phyloP scores from a whole-genome alignment of 2,329 filamentous ascomycete species.

The Aspergillus fructus region DNA sequence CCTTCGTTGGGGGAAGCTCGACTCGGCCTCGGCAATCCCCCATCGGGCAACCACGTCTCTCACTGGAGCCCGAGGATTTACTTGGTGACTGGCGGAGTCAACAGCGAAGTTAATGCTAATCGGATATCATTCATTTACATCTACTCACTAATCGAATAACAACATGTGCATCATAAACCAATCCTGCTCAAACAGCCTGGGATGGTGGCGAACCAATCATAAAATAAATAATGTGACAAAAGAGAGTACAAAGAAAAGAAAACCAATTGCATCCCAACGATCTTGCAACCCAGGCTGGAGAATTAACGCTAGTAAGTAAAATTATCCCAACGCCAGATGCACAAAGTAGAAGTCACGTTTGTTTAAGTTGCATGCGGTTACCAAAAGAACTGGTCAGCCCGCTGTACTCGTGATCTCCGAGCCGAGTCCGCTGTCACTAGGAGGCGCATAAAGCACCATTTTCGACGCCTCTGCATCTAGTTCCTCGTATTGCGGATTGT shows the following conservation, averaged over 20 bases:
- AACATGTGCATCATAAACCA: constrained; percentile 1
- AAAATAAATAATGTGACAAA: constrained; percentile 19
- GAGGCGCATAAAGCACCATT: constrained; percentile 28
- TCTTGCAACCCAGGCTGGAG: not conserved
- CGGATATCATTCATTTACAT: constrained; percentile 5
- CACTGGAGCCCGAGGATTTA: not conserved
- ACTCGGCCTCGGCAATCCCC: constrained; percentile 4
- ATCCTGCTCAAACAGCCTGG: not conserved
- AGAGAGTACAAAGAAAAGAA: constrained; percentile 24
- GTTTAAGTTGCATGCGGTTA: not conserved
- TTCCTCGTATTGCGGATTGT: constrained; percentile 19
- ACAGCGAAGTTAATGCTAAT: too few species aligned
- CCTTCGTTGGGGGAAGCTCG: constrained; percentile 17
- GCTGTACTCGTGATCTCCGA: constrained; percentile 26
- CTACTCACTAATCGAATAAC: constrained; percentile 4
- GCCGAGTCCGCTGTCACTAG: constrained; percentile 31
- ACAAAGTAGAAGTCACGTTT: constrained; percentile 16
- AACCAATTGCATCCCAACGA: constrained; percentile 3
- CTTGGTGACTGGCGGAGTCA: too few species aligned
- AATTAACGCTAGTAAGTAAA: not conserved
- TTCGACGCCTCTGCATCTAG: constrained; percentile 24
- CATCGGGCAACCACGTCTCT: not conserved
- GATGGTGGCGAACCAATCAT: constrained; percentile 7
- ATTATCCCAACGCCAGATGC: constrained; percentile 18
- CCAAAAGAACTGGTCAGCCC: constrained; percentile 10